Base-by-base conservation (phyloP, 2,329 filamentous ascomycete genomes). In the Monosporascus cannonballus region DNA sequence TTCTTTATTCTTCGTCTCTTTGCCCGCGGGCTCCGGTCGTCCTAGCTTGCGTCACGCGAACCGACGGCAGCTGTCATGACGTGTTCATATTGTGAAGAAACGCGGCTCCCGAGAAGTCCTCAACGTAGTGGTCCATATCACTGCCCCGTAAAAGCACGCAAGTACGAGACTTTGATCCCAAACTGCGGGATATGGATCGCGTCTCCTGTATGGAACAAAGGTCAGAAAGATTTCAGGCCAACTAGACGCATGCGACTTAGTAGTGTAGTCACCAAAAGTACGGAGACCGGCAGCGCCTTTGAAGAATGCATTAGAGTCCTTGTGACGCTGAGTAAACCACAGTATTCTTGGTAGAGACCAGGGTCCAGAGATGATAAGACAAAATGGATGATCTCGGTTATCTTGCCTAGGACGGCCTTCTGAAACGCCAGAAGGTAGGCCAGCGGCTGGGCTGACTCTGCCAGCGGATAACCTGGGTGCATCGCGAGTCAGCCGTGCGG, bases 31-130 rank as follows among this genome's bases (percentile, higher is more conserved):
- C 7, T 11, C 17, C n/a, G n/a, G 6, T 18, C 17, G 39, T 42
- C 39, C 39, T 11, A 42, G n/a, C 39, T n/a, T 42, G 39, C 8
- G 8, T 18, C 18, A 42, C 15, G 18, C 39, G 18, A 11, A 18
- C 9, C 4, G 39, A 14, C 39, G 39, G 39, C 4, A 41, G 44
- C 42, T 57, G 46, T 56, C 51, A 41, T 54, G 53, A 42, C 56
- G 54, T 20, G 55, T 52, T 42, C 51, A 38, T 18, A 59, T 51
- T 9, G 51, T 20, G 34, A 57, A 57, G 51, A 48, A 56, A 2
- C 53, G 51, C 14, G 37, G 50, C 3, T n/a, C 55, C 48, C 3
- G 37, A 41, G 41, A 49, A 55, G 42, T 54, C 48, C 1, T 39
- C 34, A 14, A 53, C 53, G 14, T 51, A 38, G 41, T 54, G 53